These are phyloP conservation scores for Fusarium palustre DNA, from an alignment of 2,329 filamentous ascomycete species.

Conservation along the genomic window DNA sequence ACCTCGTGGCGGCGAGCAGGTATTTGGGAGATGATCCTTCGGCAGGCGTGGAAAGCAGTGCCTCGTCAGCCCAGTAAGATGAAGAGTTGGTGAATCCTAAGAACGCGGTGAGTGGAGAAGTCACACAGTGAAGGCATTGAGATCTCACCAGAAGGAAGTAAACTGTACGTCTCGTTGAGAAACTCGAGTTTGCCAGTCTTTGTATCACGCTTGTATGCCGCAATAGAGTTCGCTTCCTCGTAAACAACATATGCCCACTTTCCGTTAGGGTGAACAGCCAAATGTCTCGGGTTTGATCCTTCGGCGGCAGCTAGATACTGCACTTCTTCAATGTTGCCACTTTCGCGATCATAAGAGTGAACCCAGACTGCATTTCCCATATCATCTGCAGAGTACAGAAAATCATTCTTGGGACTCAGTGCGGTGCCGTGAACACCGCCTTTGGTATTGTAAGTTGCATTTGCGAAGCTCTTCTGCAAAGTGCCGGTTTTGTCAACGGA, in stretches of 20 bases:
- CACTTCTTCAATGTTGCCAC: neutral
- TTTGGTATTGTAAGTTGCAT: constrained; percentile 10
- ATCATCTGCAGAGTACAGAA: constrained; percentile 30
- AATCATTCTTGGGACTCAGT: constrained; percentile 13
- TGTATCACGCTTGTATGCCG: neutral
- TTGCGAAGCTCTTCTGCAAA: neutral
- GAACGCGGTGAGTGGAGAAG: neutral
- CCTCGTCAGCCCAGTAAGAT: constrained; percentile 7
- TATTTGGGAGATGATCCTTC: neutral
- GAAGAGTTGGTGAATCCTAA: constrained; percentile 4
- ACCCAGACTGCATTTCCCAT: constrained; percentile 32
- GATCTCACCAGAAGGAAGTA: neutral
- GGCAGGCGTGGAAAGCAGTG: neutral
- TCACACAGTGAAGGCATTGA: no score
- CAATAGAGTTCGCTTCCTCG: constrained; percentile 3
- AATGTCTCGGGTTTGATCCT: constrained; percentile 5
- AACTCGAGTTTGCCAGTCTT: neutral
- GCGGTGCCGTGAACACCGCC: constrained; percentile 18
- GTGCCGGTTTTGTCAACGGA: constrained; percentile 8
- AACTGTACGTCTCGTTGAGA: neutral
- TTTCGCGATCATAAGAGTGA: constrained; percentile 16
- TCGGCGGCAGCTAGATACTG: neutral
- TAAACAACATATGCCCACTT: constrained; percentile 5
- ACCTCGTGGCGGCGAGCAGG: neutral
- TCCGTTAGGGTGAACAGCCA: neutral